Conservation (phyloP, 345 rosid genomes). For the Lepidium aucheri region DNA sequence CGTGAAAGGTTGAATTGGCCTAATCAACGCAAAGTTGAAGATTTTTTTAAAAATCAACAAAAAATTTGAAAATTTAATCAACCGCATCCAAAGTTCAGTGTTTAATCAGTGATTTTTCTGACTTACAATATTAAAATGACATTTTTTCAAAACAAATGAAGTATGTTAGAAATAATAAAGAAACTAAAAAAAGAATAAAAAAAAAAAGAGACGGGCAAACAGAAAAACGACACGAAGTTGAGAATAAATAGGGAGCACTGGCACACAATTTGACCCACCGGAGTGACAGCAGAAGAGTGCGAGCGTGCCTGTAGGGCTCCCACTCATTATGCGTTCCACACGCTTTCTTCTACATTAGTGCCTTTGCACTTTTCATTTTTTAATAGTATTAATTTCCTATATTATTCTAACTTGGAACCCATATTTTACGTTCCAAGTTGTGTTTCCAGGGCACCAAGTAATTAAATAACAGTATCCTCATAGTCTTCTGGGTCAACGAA, state of each 20-base stretch:
- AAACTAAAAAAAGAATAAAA: not conserved
- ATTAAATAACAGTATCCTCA: not conserved
- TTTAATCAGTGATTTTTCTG: no score
- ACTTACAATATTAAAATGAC: no score
- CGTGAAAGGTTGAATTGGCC: no score
- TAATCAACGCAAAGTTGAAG: no score
- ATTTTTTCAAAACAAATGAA: no score
- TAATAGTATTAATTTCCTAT: not conserved
- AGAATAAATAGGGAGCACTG: constrained; percentile 17
- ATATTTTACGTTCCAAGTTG: constrained; percentile 17
- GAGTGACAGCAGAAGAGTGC: constrained; percentile 23
- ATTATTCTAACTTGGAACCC: constrained; percentile 14
- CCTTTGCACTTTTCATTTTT: constrained; percentile 25
- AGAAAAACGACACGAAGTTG: constrained; percentile 24
- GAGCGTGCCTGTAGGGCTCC: constrained; percentile 28
- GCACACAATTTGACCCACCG: constrained; percentile 29
- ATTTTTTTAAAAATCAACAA: no score
- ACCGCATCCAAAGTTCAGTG: no score
- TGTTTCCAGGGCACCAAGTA: not conserved
- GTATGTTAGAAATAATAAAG: not conserved
- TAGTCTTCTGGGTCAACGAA: not conserved
- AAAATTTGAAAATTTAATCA: no score
- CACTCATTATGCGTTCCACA: constrained; percentile 34
- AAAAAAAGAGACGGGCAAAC: not conserved
- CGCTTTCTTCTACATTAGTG: constrained; percentile 32